Percentiles rank a stretch among this genome's conserved stretches.
Evolutionary conservation across 2,329 filamentous ascomycete species (phyloP).

Genomic region (Tolypocladium inflatum): DNA sequence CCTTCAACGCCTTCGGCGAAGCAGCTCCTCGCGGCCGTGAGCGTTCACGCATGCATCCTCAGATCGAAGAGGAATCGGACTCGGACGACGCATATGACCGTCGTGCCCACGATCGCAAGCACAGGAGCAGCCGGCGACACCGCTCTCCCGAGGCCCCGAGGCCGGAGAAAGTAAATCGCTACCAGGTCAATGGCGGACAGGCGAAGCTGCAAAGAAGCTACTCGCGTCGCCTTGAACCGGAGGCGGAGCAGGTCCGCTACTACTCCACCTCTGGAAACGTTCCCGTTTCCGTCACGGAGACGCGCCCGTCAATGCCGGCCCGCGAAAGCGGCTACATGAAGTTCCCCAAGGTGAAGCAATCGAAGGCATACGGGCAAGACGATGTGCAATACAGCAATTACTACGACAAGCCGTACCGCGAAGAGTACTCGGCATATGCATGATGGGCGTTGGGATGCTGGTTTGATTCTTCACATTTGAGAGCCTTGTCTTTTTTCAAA

Average conservation of each 20-base stretch:
- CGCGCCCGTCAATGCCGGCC: slow-evolving; percentile 17
- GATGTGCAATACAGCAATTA: slow-evolving; percentile 22
- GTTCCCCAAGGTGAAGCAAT: slow-evolving; percentile 24
- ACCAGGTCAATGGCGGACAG: slow-evolving; percentile 18
- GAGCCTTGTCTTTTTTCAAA: background rate
- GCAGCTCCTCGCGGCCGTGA: slow-evolving; percentile 22
- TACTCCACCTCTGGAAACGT: slow-evolving; percentile 9
- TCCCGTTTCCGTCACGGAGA: slow-evolving; percentile 12
- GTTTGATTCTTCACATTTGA: background rate
- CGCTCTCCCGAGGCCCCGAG: slow-evolving; percentile 21
- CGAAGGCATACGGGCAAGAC: slow-evolving; percentile 17
- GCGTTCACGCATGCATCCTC: slow-evolving; percentile 26
- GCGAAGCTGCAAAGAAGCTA: slow-evolving; percentile 18
- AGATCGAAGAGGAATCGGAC: slow-evolving; percentile 23
- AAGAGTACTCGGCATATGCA: slow-evolving; percentile 13
- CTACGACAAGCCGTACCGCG: slow-evolving; percentile 14
- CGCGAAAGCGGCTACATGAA: slow-evolving; percentile 22
- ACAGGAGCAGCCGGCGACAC: slow-evolving; percentile 24
- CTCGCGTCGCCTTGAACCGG: slow-evolving; percentile 15
- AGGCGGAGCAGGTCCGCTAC: slow-evolving; percentile 11
- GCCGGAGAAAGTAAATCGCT: slow-evolving; percentile 15
- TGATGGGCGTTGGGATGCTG: slow-evolving; percentile 7
- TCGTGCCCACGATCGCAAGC: slow-evolving; percentile 19
- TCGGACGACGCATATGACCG: slow-evolving; percentile 23
- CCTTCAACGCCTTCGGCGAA: slow-evolving; percentile 18